phyloP scores from a whole-genome alignment of 106 monocot genomes.

The Dendrobium huoshanense region DNA sequence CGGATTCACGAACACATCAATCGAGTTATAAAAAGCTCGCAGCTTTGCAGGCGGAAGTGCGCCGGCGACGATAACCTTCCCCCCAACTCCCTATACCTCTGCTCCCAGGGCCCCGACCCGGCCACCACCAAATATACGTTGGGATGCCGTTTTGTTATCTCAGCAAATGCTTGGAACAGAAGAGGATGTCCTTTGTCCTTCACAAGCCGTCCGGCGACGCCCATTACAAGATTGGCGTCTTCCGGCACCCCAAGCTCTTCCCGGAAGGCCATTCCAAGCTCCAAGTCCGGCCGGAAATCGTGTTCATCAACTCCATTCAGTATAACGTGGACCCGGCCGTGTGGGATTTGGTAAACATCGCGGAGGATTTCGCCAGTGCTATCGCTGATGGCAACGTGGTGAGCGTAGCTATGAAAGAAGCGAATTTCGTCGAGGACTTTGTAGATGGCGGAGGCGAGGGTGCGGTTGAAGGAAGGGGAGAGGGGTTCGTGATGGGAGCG shows the following conservation, averaged over 20 bases:
- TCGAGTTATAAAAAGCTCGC: constrained; percentile 80
- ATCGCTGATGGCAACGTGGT: constrained; percentile 93
- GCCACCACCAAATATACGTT: constrained; percentile 67
- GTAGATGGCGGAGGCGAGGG: constrained; percentile 39
- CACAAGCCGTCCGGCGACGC: constrained; percentile 83
- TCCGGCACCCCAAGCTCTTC: constrained; percentile 52
- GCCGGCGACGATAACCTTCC: constrained; percentile 51
- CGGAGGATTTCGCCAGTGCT: constrained; percentile 80
- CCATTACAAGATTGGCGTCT: constrained; percentile 55
- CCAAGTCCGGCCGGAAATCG: constrained; percentile 53
- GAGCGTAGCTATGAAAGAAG: constrained; percentile 85
- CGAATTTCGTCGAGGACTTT: constrained; percentile 77
- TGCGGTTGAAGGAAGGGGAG: constrained; percentile 32
- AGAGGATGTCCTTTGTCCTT: constrained; percentile 94
- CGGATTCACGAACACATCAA: constrained; percentile 94
- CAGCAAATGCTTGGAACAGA: constrained; percentile 64
- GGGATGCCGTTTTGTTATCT: constrained; percentile 22
- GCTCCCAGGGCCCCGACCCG: constrained; percentile 84
- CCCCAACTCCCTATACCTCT: constrained; percentile 62
- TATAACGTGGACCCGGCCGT: constrained; percentile 76
- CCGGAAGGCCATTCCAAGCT: constrained; percentile 39
- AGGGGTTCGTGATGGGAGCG: constrained; percentile 35
- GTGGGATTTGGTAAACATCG: constrained; percentile 88
- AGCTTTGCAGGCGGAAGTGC: constrained; percentile 53
- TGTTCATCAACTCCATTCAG: constrained; percentile 85